These are phyloP conservation scores for Fusarium stilboides DNA, from an alignment of 2,329 filamentous ascomycete genomes.

Conservation along the genomic window DNA sequence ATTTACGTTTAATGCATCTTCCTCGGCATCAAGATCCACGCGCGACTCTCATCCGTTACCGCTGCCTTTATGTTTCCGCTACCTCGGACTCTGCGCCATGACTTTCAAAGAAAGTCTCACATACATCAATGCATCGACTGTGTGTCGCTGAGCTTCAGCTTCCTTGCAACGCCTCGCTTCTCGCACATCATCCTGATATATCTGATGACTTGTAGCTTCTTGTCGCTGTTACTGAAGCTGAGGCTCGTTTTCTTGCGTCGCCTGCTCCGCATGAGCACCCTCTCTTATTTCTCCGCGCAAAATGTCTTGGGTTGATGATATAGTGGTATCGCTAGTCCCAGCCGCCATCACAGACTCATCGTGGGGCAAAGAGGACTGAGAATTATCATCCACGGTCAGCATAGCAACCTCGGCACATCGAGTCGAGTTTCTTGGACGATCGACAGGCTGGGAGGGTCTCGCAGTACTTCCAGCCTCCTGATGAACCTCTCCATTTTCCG, in stretches of 20 bases:
- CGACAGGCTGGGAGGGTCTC: neutral
- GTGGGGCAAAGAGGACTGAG: neutral
- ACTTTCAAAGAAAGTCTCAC: constrained; percentile 5
- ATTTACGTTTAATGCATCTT: too few species aligned
- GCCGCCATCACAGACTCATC: constrained; percentile 12
- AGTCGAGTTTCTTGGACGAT: neutral
- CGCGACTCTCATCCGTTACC: neutral
- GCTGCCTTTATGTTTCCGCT: neutral
- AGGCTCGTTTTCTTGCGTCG: neutral
- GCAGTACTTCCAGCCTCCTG: neutral
- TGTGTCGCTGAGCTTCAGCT: constrained; percentile 11
- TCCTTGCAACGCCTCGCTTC: constrained; percentile 9
- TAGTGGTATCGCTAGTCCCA: constrained; percentile 34
- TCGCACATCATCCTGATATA: constrained; percentile 8
- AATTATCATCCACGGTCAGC: neutral
- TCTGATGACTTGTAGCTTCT: constrained; percentile 3
- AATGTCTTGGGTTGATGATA: neutral
- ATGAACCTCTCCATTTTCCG: neutral
- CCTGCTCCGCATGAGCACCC: constrained; percentile 11
- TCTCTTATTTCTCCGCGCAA: neutral
- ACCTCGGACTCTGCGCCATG: constrained; percentile 9
- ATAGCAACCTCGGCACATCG: neutral
- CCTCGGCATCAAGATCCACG: constrained; percentile 25
- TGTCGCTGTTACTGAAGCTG: neutral
- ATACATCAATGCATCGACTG: constrained; percentile 9